Evolutionary conservation across 805 yeast genomes (phyloP).

Genomic region (Schwanniomyces vanrijiae): DNA sequence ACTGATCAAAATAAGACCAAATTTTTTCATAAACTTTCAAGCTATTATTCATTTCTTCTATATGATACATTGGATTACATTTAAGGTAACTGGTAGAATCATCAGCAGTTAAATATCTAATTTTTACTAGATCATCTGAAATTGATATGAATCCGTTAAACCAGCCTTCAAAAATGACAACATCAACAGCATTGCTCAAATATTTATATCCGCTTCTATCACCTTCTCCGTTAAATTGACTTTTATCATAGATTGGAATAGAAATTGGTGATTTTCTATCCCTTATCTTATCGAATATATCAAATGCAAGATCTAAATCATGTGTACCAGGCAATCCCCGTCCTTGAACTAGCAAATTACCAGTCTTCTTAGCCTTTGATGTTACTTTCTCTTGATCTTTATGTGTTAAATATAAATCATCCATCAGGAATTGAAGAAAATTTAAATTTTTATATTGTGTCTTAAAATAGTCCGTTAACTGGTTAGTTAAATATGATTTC

Average conservation of each 20-base stretch:
- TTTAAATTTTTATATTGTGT: slow-evolving; percentile 33
- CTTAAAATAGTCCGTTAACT: slow-evolving; percentile 35
- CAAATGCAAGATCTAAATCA: slow-evolving; percentile 52
- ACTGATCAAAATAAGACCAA: slow-evolving; percentile 60
- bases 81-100: slow-evolving; percentile 16
- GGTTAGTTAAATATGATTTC: slow-evolving; percentile 56
- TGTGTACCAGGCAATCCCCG: slow-evolving; percentile 96
- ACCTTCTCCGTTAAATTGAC: slow-evolving; percentile 70
- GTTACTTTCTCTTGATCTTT: slow-evolving; percentile 55
- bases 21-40: slow-evolving; percentile 52
- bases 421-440: slow-evolving; percentile 65
- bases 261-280: slow-evolving; percentile 13
- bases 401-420: slow-evolving; percentile 79
- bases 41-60: slow-evolving; percentile 48
- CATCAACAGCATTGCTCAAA: slow-evolving; percentile 40
- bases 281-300: slow-evolving; percentile 35
- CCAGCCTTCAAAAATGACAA: slow-evolving; percentile 92
- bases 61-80: slow-evolving; percentile 23
- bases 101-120: slow-evolving; percentile 18
- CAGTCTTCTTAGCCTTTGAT: slow-evolving; percentile 21
- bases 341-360: slow-evolving; percentile 63
- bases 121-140: slow-evolving; percentile 17
- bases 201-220: slow-evolving; percentile 53
- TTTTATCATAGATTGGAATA: slow-evolving; percentile 79
- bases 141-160: slow-evolving; percentile 67